Conservation (phyloP, 345 rosid species). For the Trapa bicornis region DNA sequence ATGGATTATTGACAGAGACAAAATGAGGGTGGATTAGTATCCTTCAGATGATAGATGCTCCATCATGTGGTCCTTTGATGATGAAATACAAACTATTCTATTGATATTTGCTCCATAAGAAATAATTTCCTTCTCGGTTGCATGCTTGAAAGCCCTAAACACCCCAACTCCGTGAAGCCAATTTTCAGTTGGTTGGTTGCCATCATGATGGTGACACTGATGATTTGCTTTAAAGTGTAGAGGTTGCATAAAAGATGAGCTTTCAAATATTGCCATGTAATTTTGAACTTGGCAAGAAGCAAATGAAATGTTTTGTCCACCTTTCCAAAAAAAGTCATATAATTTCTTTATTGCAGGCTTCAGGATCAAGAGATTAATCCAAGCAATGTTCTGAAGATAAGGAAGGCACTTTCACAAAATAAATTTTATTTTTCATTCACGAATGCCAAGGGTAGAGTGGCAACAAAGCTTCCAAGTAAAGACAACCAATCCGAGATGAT, state of each 20-base stretch:
- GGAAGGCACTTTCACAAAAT: constrained; percentile 33
- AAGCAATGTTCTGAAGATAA: constrained; percentile 18
- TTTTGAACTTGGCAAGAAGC: neutral
- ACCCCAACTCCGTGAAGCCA: too few species aligned
- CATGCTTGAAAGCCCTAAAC: too few species aligned
- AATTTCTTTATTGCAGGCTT: constrained; percentile 24
- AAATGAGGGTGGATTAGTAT: neutral
- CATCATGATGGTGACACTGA: neutral
- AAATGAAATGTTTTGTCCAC: neutral
- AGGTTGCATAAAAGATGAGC: neutral
- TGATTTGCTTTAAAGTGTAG: neutral
- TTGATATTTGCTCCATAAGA: neutral
- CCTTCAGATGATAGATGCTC: neutral
- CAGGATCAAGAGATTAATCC: constrained; percentile 46
- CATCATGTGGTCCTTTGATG: neutral
- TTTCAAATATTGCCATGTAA: neutral
- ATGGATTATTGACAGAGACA: neutral
- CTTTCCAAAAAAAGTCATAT: neutral
- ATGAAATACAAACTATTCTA: neutral
- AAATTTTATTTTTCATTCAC: constrained; percentile 43
- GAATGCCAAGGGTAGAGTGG: constrained; percentile 23
- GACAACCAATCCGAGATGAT: constrained; percentile 16
- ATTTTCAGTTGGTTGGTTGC: too few species aligned
- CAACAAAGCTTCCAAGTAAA: constrained; percentile 7
- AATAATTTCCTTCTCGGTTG: neutral